These are phyloP conservation scores for Xylariaceae sp. DNA, from an alignment of 2,329 filamentous ascomycete species.

Conservation along the genomic window DNA sequence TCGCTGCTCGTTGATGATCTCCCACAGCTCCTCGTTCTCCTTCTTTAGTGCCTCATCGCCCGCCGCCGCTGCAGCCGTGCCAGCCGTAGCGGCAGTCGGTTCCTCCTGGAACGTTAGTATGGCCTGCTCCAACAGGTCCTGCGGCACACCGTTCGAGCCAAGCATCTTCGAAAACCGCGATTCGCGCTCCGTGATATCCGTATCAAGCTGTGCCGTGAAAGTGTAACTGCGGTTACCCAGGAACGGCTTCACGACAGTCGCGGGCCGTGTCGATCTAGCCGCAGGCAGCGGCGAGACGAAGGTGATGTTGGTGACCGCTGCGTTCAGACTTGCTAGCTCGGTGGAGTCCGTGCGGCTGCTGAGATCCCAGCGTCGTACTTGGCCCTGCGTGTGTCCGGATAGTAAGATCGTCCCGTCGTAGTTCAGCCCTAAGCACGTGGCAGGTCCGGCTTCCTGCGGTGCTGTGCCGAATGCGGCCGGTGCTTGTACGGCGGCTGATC, in stretches of 20 bases:
- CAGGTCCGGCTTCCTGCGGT: slow-evolving; percentile 59
- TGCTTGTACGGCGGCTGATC: slow-evolving; percentile 53
- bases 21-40: slow-evolving; percentile 42
- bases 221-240: slow-evolving; percentile 60
- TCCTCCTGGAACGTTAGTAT: slow-evolving; percentile 43
- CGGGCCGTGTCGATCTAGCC: slow-evolving; percentile 45
- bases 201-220: slow-evolving; percentile 58
- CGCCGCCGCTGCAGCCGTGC: slow-evolving; percentile 21
- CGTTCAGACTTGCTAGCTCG: slow-evolving; percentile 66
- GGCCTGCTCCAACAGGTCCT: slow-evolving; percentile 45
- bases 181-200: slow-evolving; percentile 34
- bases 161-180: slow-evolving; percentile 44
- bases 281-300: slow-evolving; percentile 59
- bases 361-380: slow-evolving; percentile 75
- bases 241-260: slow-evolving; percentile 74
- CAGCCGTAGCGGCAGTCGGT: slow-evolving; percentile 25
- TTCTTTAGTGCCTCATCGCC: slow-evolving; percentile 35
- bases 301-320: slow-evolving; percentile 75
- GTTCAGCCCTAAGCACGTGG: slow-evolving; percentile 64
- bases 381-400: slow-evolving; percentile 76
- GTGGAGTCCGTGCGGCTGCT: slow-evolving; percentile 62
- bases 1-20: slow-evolving; percentile 41
- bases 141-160: slow-evolving; percentile 42
- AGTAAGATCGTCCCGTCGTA: slow-evolving; percentile 78
- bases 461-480: slow-evolving; percentile 50